phyloP scores from a whole-genome alignment of 176 grass and related monocot genomes.

The Coix lacrymajobi region DNA sequence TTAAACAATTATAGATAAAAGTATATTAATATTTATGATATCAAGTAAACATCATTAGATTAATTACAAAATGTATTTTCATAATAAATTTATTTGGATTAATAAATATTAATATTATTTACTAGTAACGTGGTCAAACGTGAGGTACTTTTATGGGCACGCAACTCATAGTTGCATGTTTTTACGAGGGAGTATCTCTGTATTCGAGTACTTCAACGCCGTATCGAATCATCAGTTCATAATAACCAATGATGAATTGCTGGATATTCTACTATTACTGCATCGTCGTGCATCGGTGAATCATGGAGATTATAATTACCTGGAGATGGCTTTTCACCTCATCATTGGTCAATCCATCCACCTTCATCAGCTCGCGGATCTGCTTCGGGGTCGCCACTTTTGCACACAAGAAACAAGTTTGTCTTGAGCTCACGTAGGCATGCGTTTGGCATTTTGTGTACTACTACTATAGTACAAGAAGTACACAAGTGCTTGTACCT shows the following conservation, averaged over 20 bases:
- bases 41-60: too few species aligned
- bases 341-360: constrained; percentile 95
- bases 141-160: too few species aligned
- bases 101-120: too few species aligned
- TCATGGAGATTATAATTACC: constrained; percentile 61
- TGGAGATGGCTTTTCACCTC: constrained; percentile 98
- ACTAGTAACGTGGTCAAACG: too few species aligned
- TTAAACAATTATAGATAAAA: too few species aligned
- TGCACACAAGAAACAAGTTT: constrained; percentile 11
- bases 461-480: too few species aligned
- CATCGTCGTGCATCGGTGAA: neutral
- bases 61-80: too few species aligned
- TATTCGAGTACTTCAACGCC: too few species aligned
- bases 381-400: constrained; percentile 97
- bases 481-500: constrained; percentile 49
- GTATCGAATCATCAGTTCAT: neutral
- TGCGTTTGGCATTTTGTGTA: neutral
- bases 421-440: neutral
- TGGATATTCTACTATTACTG: neutral
- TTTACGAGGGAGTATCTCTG: too few species aligned
- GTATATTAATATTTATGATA: too few species aligned
- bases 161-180: too few species aligned
- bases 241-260: neutral
- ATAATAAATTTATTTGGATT: too few species aligned
- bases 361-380: constrained; percentile 92